These are phyloP conservation scores for Magnusiomyces ingens DNA, from an alignment of 1,139 yeast species.

Conservation along the genomic window DNA sequence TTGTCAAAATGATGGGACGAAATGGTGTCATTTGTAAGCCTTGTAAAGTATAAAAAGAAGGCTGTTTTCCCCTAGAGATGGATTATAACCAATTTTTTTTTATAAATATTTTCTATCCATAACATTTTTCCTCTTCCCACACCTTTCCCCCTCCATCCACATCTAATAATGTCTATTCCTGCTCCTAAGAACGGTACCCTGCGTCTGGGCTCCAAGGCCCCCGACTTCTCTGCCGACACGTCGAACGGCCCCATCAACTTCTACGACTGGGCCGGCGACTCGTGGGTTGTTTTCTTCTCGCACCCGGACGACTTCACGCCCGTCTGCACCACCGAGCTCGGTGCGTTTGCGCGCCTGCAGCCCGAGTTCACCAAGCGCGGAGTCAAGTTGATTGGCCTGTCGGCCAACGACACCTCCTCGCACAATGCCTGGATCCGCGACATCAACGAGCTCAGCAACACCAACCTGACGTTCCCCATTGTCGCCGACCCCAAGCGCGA, in stretches of 20 bases:
- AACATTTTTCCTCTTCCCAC: background rate
- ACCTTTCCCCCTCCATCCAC: background rate
- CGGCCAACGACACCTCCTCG: conserved; percentile 63
- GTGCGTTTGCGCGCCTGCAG: conserved; percentile 78
- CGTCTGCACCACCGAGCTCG: conserved; percentile 84
- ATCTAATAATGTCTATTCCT: conserved; percentile 9
- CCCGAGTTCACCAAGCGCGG: conserved; percentile 73
- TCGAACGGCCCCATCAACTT: conserved; percentile 69
- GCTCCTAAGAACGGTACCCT: conserved; percentile 27
- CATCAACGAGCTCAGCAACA: conserved; percentile 68
- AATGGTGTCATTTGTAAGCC: too few relatives aligned
- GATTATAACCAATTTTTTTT: background rate
- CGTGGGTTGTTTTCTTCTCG: conserved; percentile 75
- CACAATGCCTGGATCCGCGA: conserved; percentile 81
- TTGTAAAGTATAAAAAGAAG: background rate
- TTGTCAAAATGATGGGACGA: too few relatives aligned
- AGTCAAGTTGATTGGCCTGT: conserved; percentile 70
- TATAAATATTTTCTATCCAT: background rate
- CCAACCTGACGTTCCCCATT: conserved; percentile 66
- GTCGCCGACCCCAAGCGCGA: conserved; percentile 70
- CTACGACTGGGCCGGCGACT: conserved; percentile 67
- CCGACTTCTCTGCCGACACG: conserved; percentile 69
- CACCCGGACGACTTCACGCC: conserved; percentile 90
- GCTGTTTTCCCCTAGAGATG: background rate
- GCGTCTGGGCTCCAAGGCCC: conserved; percentile 65